Evolutionary conservation across 768 basidiomycete genomes (phyloP), one percentile per base, ranked within the genome.

Genomic region (Strobilomyces echinocephalus): DNA sequence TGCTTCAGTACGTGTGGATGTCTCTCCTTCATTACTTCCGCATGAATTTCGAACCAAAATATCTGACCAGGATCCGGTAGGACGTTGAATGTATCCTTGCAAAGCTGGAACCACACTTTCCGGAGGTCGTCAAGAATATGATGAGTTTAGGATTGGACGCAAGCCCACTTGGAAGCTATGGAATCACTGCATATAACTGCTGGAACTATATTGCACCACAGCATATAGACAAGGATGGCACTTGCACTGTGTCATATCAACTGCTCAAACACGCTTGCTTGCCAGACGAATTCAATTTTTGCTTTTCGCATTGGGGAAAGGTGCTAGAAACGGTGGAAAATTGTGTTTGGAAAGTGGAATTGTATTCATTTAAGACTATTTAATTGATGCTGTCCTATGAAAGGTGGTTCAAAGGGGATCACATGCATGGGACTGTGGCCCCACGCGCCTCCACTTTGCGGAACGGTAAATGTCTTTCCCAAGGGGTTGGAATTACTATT

Each of bases 371-470:
- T 1, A 21, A 16, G 1, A 12, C n/a, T 6, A 3, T 9, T 28
- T 6, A 14, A 5, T 43, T 26, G 26, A n/a, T 30, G 5, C 16
- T 45, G 9, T 8, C 10, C 4, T 12, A 9, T 4, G 31, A 3
- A 11, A 60, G 54, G 54, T 60, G 59, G 57, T 60, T 60, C 18
- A 41, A 16, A 34, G 59, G 53, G 1, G 53, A 58, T 1, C 21
- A 58, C 11, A 0, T 58, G 39, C 59, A 60, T 34, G 59, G 56
- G 0, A 55, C 53, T 1, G 48, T 58, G 4, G 56, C 59, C 5
- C 56, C 43, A 0, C n/a, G 46, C 0, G 20, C 47, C 2, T 60
- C 60, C 1, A 60, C 60, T 0, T 38, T 50, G 28, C 2, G 0
- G 3, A 0, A 2, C 0, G 53, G 50, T 10, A 0, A 38, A 35